Evolutionary conservation across 2,329 filamentous ascomycete species (phyloP).

Genomic region (Sordariomycetes sp.): DNA sequence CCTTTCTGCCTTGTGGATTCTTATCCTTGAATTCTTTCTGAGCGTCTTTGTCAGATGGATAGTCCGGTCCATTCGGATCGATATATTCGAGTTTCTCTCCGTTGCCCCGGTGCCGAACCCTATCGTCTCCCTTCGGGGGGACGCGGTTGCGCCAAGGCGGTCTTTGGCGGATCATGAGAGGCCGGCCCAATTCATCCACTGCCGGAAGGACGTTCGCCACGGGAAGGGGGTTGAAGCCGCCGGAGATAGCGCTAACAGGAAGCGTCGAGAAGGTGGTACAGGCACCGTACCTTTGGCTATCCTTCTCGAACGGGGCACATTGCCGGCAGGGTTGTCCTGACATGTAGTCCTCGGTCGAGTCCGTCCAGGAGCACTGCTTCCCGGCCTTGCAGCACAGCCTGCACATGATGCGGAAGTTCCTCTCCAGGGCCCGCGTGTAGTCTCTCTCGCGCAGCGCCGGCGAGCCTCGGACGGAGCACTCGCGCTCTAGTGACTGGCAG

Average conservation of each 20-base stretch:
- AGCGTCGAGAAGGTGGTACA: not conserved
- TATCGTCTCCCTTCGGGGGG: not conserved
- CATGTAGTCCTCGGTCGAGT: not conserved
- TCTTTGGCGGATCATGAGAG: not conserved
- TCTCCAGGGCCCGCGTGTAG: not conserved
- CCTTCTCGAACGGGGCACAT: not conserved
- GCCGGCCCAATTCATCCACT: not conserved
- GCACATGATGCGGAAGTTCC: constrained; percentile 3
- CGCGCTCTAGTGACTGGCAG: not conserved
- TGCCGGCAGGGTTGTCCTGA: not conserved
- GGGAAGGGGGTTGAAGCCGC: not conserved
- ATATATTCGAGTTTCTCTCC: not conserved
- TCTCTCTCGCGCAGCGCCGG: not conserved
- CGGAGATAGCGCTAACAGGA: not conserved
- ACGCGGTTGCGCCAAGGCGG: not conserved
- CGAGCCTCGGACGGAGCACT: not conserved
- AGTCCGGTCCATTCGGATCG: too few species aligned
- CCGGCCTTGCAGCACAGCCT: not conserved
- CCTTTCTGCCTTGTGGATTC: not conserved
- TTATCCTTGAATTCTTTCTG: too few species aligned
- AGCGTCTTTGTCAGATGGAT: too few species aligned
- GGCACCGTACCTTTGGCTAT: not conserved
- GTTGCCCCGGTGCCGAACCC: not conserved
- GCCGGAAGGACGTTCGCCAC: not conserved
- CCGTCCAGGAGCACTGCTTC: constrained; percentile 1